Evolutionary conservation across 148 eudicot genomes (phyloP).

Genomic region (Diospyros lotus): DNA sequence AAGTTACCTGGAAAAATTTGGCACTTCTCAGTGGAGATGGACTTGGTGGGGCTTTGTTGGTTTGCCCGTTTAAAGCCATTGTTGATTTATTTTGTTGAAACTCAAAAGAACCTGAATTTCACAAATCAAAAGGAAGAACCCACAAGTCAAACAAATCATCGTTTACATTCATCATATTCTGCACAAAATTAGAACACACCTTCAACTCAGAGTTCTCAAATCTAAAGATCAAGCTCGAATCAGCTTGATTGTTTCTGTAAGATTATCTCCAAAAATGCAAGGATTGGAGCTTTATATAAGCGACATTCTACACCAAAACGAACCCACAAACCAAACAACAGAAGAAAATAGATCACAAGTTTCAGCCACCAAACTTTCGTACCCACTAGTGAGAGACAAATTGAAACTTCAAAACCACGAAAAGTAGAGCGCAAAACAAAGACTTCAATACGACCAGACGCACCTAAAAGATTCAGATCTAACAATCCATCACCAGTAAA

Average conservation of each 20-base stretch:
- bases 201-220: background rate
- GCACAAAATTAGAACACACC: background rate
- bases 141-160: constrained; percentile 3
- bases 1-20: constrained; percentile 38
- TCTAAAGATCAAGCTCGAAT: constrained; percentile 4
- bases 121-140: background rate
- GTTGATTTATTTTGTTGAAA: constrained; percentile 9
- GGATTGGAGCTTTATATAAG: constrained; percentile 7
- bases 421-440: constrained; percentile 14
- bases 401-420: constrained; percentile 28
- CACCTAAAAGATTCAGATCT: constrained; percentile 15
- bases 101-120: constrained; percentile 1
- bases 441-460: background rate
- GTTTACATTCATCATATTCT: background rate
- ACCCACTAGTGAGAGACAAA: constrained; percentile 4
- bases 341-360: background rate
- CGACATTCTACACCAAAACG: no score
- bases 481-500: background rate
- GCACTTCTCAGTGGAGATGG: constrained; percentile 48
- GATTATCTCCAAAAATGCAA: background rate
- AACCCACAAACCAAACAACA: background rate
- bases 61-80: constrained; percentile 27
- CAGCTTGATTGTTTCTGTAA: constrained; percentile 12
- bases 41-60: constrained; percentile 39
- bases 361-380: constrained; percentile 18